Percentiles rank a stretch among this genome's conserved stretches.
Conservation (phyloP, 1,284 basidiomycete species). For the Boletellus deceptivus region DNA sequence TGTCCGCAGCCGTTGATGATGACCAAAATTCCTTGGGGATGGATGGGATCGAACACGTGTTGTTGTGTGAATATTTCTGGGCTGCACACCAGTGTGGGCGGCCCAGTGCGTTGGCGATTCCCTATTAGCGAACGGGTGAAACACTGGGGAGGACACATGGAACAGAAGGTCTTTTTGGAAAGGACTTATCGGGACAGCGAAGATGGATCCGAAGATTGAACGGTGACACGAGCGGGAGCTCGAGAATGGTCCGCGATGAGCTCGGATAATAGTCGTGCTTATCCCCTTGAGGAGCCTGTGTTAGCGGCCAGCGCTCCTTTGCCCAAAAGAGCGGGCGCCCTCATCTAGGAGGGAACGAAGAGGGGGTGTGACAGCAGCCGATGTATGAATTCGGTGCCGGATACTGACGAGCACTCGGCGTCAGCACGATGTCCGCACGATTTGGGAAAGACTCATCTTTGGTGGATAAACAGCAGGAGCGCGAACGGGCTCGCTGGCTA, state of each 20-base stretch:
- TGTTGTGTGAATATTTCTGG: conserved; percentile 1
- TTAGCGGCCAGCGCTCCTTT: conserved; percentile 10
- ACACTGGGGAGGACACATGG: conserved; percentile 2
- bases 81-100: neutral
- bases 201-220: conserved; percentile 17
- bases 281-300: conserved; percentile 10
- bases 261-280: conserved; percentile 18
- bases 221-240: conserved; percentile 9
- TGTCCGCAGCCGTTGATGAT: conserved; percentile 2
- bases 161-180: neutral
- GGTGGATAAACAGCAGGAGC: no score
- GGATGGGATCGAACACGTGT: conserved; percentile 15
- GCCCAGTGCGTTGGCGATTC: neutral
- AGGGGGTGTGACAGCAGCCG: neutral
- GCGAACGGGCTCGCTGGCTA: no score
- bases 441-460: no score
- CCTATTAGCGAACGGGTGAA: conserved; percentile 2
- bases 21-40: neutral
- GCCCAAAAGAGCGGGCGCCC: neutral
- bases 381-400: no score
- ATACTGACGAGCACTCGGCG: no score
- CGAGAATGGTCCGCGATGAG: conserved; percentile 14
- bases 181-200: neutral
- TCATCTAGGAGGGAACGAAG: neutral
- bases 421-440: no score